These are phyloP conservation scores for Elsinoe perseae DNA, from an alignment of 2,329 filamentous ascomycete genomes.

Conservation along the genomic window DNA sequence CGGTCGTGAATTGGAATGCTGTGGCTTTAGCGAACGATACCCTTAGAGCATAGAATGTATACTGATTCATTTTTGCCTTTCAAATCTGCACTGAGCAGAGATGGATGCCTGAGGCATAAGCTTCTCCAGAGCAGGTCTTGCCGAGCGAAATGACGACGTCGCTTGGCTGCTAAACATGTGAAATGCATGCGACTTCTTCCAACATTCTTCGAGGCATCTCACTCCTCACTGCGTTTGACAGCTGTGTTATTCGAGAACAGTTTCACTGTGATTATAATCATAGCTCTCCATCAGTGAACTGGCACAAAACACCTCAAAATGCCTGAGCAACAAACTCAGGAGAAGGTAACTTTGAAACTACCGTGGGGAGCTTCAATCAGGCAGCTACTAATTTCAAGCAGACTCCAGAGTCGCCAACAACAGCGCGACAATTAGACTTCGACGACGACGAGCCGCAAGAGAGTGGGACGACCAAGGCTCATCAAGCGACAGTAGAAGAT, in stretches of 20 bases:
- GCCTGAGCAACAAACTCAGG: slow-evolving; percentile 9
- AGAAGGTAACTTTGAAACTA: neutral
- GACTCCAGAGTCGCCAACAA: slow-evolving; percentile 30
- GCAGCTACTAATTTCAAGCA: slow-evolving; percentile 25
- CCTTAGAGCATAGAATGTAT: slow-evolving; percentile 8
- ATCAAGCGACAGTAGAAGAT: slow-evolving; percentile 42
- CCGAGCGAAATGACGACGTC: neutral
- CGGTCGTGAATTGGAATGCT: slow-evolving; percentile 3
- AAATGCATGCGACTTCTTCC: neutral
- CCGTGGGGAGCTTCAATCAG: slow-evolving; percentile 20
- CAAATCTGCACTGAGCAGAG: neutral
- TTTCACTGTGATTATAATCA: no score
- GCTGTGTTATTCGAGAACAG: no score
- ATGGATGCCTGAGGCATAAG: neutral
- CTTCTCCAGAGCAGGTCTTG: neutral
- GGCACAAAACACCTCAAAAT: neutral
- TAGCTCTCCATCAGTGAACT: no score
- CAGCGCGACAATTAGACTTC: slow-evolving; percentile 34
- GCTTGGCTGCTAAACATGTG: slow-evolving; percentile 1
- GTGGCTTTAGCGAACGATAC: slow-evolving; percentile 3
- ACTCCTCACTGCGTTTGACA: neutral
- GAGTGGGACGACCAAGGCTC: slow-evolving; percentile 39
- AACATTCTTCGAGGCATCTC: neutral
- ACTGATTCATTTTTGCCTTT: neutral
- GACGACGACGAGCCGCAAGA: slow-evolving; percentile 60